Evolutionary conservation across 495 filamentous ascomycete species (phyloP).

Genomic region (Neurospora africana): DNA sequence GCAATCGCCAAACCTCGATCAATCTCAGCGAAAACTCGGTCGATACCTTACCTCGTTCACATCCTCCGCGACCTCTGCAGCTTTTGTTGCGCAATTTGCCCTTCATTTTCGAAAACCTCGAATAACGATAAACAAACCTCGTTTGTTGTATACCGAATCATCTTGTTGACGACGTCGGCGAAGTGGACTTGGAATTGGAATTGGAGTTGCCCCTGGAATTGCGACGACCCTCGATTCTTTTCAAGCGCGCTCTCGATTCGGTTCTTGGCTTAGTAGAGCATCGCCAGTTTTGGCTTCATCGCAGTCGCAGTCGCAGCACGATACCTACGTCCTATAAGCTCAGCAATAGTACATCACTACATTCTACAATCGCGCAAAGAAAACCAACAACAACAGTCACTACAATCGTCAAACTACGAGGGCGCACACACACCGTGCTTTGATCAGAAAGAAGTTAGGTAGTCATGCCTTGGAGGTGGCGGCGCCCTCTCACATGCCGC

Average conservation of each 20-base stretch:
- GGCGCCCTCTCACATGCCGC: constrained; percentile 20
- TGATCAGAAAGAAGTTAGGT: constrained; percentile 5
- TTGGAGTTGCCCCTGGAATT: neutral
- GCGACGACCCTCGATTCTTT: neutral
- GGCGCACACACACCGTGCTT: neutral
- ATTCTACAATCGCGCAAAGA: constrained; percentile 3
- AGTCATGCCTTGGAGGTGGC: constrained; percentile 25
- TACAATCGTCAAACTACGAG: neutral
- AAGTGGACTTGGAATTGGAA: neutral
- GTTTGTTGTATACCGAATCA: neutral
- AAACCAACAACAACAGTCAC: neutral
- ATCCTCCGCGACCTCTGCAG: neutral
- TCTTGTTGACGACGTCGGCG: neutral
- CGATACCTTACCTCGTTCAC: neutral
- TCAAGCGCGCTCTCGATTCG: neutral
- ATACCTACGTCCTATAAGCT: neutral
- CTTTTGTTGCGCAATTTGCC: neutral
- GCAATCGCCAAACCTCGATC: neutral
- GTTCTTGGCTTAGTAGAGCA: neutral
- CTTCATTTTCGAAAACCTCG: neutral
- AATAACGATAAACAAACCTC: neutral
- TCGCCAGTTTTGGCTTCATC: neutral
- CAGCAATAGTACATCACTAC: neutral
- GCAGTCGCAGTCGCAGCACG: neutral
- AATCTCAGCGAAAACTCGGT: neutral